phyloP scores from a whole-genome alignment of 768 basidiomycete genomes.

The Russula earlei region DNA sequence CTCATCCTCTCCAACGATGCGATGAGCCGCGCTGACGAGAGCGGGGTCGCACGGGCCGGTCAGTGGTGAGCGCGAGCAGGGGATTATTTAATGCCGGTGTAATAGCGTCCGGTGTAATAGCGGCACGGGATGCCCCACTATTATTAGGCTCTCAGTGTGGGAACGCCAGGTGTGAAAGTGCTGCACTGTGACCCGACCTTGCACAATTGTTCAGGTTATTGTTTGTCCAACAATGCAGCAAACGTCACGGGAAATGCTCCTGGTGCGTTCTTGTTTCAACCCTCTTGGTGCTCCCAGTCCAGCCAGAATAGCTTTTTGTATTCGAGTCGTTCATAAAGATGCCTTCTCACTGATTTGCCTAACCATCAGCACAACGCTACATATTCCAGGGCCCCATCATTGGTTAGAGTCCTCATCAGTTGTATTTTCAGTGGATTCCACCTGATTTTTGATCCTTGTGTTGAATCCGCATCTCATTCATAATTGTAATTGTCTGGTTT shows the following conservation, averaged over 20 bases:
- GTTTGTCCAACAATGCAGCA: background rate
- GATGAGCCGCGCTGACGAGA: no score
- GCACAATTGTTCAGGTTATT: background rate
- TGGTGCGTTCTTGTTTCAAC: background rate
- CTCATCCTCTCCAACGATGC: no score
- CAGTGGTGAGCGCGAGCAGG: no score
- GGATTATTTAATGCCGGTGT: no score
- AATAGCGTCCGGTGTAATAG: no score
- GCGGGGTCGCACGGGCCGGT: no score
- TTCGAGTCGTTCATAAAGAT: background rate
- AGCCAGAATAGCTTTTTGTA: background rate
- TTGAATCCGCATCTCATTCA: background rate
- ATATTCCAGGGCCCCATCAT: background rate
- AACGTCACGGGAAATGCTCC: background rate
- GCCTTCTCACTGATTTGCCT: background rate
- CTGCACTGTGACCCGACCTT: no score
- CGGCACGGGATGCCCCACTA: no score
- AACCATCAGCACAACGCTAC: background rate
- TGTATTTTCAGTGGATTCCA: background rate
- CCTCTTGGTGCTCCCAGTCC: background rate
- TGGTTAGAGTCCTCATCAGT: background rate
- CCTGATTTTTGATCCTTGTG: background rate
- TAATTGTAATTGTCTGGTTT: conserved; percentile 6
- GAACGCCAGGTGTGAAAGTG: no score
- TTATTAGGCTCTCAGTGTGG: no score